A percentile compares a stretch with the other conserved stretches of the same genome.
Conservation (phyloP, 108 stramenopile species). For the Cylindrotheca fusiformis region DNA sequence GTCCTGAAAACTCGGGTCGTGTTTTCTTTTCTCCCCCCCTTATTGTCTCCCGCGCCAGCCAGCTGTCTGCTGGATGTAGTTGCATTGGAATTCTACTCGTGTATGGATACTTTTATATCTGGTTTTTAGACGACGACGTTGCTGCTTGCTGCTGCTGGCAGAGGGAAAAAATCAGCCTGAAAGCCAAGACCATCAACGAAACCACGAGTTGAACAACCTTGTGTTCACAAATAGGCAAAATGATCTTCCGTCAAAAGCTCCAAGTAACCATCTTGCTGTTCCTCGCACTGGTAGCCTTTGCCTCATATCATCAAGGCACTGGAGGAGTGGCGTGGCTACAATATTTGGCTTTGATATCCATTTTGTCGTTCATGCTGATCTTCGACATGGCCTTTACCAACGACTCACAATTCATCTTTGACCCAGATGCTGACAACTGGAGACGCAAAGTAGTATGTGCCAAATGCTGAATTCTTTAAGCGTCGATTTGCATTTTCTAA, state of each 20-base stretch:
- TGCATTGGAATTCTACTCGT: too few species aligned
- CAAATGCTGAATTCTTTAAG: too few species aligned
- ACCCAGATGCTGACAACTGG: constrained; percentile 93
- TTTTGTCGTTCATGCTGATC: constrained; percentile 59
- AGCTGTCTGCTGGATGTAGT: too few species aligned
- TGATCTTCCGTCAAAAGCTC: constrained; percentile 46
- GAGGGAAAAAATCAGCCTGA: too few species aligned
- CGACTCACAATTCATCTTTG: constrained; percentile 77
- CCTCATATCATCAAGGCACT: constrained; percentile 74
- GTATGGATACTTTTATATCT: too few species aligned
- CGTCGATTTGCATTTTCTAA: too few species aligned
- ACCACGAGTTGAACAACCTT: neutral
- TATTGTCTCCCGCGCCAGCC: too few species aligned
- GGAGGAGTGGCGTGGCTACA: constrained; percentile 82
- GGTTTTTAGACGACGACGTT: too few species aligned
- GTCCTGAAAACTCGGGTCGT: too few species aligned
- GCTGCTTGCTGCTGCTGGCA: too few species aligned
- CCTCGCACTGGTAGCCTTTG: constrained; percentile 73
- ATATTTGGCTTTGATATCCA: constrained; percentile 58
- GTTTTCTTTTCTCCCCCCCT: too few species aligned
- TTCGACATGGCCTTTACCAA: constrained; percentile 82
- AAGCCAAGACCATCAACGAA: too few species aligned
- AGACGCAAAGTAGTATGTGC: constrained; percentile 81
- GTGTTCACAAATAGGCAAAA: constrained; percentile 3
- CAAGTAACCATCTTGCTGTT: constrained; percentile 58